A percentile compares a stretch with the other conserved stretches of the same genome.
These are phyloP conservation scores for Bruguiera parviflora DNA, from an alignment of 345 rosid genomes.

Conservation along the genomic window DNA sequence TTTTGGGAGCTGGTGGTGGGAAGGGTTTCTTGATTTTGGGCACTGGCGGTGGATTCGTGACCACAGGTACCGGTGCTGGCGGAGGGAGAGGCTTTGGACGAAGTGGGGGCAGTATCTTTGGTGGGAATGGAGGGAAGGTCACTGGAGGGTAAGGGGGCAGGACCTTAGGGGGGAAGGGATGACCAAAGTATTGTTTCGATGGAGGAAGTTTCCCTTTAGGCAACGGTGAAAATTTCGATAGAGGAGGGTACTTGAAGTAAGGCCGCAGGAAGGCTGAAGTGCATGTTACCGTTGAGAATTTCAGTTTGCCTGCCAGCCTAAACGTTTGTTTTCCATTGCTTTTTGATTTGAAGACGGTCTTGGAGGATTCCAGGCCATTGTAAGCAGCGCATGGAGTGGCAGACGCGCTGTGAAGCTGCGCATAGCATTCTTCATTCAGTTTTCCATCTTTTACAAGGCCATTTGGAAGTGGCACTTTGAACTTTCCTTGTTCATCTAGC, in stretches of 20 bases:
- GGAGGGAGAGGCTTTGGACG: conserved; percentile 11
- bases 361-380: conserved; percentile 50
- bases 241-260: conserved; percentile 31
- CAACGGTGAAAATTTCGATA: conserved; percentile 27
- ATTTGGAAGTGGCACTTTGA: conserved; percentile 48
- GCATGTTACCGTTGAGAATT: conserved; percentile 55
- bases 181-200: conserved; percentile 17
- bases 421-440: conserved; percentile 72
- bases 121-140: not conserved
- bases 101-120: conserved; percentile 8
- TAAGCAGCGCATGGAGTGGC: conserved; percentile 57
- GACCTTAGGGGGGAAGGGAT: conserved; percentile 17
- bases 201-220: conserved; percentile 34
- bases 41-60: not conserved
- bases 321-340: conserved; percentile 43
- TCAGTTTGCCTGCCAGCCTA: conserved; percentile 55
- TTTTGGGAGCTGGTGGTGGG: conserved; percentile 24
- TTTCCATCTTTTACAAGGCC: conserved; percentile 51
- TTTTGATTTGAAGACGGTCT: conserved; percentile 45
- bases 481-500: conserved; percentile 62
- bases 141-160: conserved; percentile 13
- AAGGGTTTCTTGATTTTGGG: conserved; percentile 1
- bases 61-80: too few species aligned
- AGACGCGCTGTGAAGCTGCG: conserved; percentile 70
- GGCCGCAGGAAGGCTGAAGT: conserved; percentile 60